Percentiles rank a stretch among this genome's conserved stretches.
These are phyloP conservation scores for Vanderwaltozyma polyspora DNA, from an alignment of 805 yeast genomes.

Conservation along the genomic window DNA sequence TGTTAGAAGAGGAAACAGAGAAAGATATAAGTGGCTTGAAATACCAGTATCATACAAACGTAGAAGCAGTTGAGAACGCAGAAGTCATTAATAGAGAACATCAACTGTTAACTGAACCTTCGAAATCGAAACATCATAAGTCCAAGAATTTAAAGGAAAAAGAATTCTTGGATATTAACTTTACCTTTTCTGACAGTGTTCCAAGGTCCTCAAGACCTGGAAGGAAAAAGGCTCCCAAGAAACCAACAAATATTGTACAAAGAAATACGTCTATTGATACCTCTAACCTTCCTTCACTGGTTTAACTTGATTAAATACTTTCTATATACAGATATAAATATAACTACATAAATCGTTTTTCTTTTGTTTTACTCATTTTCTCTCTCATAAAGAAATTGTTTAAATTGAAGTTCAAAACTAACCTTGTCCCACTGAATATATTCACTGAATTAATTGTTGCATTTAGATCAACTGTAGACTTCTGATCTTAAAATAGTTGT, in stretches of 20 bases:
- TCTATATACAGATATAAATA: no score
- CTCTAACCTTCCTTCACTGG: conserved; percentile 65
- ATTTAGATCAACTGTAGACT: no score
- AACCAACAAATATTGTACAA: conserved; percentile 23
- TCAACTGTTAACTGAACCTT: conserved; percentile 46
- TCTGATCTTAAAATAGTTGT: no score
- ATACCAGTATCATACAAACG: no score
- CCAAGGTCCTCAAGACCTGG: conserved; percentile 24
- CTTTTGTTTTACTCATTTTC: no score
- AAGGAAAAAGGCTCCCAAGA: conserved; percentile 27
- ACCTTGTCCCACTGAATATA: no score
- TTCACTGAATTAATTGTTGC: no score
- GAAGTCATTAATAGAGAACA: conserved; percentile 55
- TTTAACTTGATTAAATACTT: conserved; percentile 24
- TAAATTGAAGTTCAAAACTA: no score
- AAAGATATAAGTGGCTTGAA: no score
- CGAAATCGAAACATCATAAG: conserved; percentile 56
- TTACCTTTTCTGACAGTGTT: conserved; percentile 60
- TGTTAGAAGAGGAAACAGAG: conserved; percentile 29
- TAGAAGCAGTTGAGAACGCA: conserved; percentile 27
- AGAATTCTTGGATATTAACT: conserved; percentile 61
- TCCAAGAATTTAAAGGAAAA: conserved; percentile 73
- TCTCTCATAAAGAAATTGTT: no score
- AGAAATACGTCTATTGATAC: conserved; percentile 34
- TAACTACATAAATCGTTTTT: no score